Base-by-base conservation (phyloP, 257 asterid species). In the Capsicum rhomboideum region DNA sequence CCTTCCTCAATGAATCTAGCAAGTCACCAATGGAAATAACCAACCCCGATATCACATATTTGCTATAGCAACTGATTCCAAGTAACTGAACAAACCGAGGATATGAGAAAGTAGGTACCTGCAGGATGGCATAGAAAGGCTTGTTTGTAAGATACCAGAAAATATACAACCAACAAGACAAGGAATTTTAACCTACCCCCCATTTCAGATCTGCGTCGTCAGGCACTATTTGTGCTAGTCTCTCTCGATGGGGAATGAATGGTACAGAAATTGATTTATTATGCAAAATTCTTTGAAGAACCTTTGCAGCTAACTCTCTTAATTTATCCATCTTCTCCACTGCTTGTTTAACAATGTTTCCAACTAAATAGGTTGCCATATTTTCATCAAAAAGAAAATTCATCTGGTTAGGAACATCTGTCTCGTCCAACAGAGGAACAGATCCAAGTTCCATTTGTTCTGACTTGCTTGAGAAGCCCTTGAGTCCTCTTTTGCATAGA, bases 241-340 rank as follows among this genome's bases (percentile, higher is more conserved):
- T 83, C 83, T 92, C 97, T 86, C 97, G 88, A 84, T 88, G 82
- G 20, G 97, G 92, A 88, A 94, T 90, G 82, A 88, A 90, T 28
- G 97, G 98, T 34, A 96, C 92, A 72, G 69, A 91, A 69, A 84
- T 64, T 55, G 91, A 85, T 86, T 90, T 89, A 85, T 88, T 93
- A 80, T 90, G 86, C 85, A 94, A 86, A 85, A 96, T 85, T 82
- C 97, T 88, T 83, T 87, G 96, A 82, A 94, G 98, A 87, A 86
- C 88, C 88, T 89, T 93, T 82, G 98, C 98, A 50, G 99, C 95
- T 61, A 91, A 79, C 85, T 96, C 99, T 87, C 99, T 88, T 82
- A 96, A 10, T 89, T 91, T 96, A 88, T 96, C 97, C 98, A 96
- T 94, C 93, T 95, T 96, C 90, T 96, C 99, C 64, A 92, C 97